Evolutionary conservation across 805 yeast species (phyloP).

Genomic region (Wickerhamiella hasegawae): DNA sequence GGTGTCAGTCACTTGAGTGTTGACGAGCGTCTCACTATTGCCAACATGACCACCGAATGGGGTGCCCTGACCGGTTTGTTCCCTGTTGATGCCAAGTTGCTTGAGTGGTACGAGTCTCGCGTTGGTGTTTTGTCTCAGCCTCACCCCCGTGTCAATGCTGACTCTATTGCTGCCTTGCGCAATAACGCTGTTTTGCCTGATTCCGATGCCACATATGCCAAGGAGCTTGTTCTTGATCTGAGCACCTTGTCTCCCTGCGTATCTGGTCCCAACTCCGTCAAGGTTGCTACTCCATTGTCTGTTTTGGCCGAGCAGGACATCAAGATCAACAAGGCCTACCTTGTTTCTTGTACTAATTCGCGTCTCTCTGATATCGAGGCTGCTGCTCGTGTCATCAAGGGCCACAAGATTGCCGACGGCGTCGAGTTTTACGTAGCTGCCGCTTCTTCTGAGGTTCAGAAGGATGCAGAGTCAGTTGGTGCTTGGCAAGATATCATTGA

Average conservation of each 20-base stretch:
- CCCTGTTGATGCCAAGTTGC: slow-evolving; percentile 77
- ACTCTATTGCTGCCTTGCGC: slow-evolving; percentile 38
- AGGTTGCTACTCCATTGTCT: slow-evolving; percentile 64
- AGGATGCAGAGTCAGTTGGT: slow-evolving; percentile 79
- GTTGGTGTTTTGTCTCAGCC: slow-evolving; percentile 40
- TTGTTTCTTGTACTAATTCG: slow-evolving; percentile 96
- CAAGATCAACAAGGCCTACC: slow-evolving; percentile 80
- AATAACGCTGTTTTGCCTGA: slow-evolving; percentile 40
- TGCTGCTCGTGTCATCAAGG: slow-evolving; percentile 78
- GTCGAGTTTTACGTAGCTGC: slow-evolving; percentile 97
- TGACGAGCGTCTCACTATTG: slow-evolving; percentile 49
- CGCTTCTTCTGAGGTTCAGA: slow-evolving; percentile 84
- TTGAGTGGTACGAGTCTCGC: slow-evolving; percentile 64
- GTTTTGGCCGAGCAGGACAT: slow-evolving; percentile 59
- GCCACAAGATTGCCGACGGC: slow-evolving; percentile 68
- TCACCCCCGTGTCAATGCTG: slow-evolving; percentile 68
- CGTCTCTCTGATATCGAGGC: slow-evolving; percentile 84
- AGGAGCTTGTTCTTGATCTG: slow-evolving; percentile 69
- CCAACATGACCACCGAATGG: slow-evolving; percentile 92
- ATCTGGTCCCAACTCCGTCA: slow-evolving; percentile 96
- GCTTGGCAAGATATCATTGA: slow-evolving; percentile 82
- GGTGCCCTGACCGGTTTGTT: slow-evolving; percentile 94
- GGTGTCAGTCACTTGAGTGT: slow-evolving; percentile 17
- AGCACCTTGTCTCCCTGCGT: slow-evolving; percentile 70
- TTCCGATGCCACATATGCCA: slow-evolving; percentile 70